These are phyloP conservation scores for Annulohypoxylon stygium DNA, from an alignment of 495 filamentous ascomycete species.

Conservation along the genomic window DNA sequence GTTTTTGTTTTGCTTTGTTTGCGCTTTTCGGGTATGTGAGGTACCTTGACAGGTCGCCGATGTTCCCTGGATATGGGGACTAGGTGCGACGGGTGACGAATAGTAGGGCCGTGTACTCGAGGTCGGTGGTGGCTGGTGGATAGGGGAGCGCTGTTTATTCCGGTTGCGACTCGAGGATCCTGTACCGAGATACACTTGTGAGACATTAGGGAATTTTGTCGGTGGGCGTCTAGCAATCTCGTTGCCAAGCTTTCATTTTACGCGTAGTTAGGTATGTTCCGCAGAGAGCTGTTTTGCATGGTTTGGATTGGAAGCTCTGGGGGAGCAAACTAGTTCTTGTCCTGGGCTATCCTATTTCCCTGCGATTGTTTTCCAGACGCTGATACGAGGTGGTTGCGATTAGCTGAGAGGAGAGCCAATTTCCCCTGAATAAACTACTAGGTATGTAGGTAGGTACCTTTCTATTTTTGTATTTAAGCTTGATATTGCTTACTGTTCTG, in stretches of 20 bases:
- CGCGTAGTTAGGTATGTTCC: too few relatives aligned
- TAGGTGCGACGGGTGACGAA: neutral
- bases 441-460: too few relatives aligned
- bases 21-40: neutral
- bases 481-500: slow-evolving; percentile 1
- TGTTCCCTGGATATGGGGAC: neutral
- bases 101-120: neutral
- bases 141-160: neutral
- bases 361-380: neutral
- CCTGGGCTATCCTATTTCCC: neutral
- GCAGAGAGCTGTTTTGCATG: too few relatives aligned
- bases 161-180: neutral
- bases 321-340: neutral
- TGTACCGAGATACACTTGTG: too few relatives aligned
- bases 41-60: neutral
- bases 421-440: neutral
- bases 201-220: too few relatives aligned
- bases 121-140: neutral
- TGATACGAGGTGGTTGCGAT: neutral
- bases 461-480: slow-evolving; percentile 2
- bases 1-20: slow-evolving; percentile 2
- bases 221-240: too few relatives aligned
- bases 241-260: too few relatives aligned
- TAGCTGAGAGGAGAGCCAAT: neutral
- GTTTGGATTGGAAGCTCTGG: neutral